Evolutionary conservation across 495 filamentous ascomycete species (phyloP).

Genomic region (Lophiotrema nucula): DNA sequence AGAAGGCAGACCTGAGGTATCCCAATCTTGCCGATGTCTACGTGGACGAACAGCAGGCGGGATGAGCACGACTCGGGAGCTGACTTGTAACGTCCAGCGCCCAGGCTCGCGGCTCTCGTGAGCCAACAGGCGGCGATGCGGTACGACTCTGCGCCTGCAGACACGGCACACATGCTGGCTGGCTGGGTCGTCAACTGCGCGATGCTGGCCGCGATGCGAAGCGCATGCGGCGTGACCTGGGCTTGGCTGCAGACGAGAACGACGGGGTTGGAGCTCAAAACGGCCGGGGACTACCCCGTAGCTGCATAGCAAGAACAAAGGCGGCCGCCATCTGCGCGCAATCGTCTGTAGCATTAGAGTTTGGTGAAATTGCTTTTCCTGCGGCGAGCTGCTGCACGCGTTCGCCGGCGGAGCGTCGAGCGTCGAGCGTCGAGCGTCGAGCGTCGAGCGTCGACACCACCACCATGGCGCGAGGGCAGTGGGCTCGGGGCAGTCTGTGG

Average conservation of each 20-base stretch:
- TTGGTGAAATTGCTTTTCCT: too few species aligned
- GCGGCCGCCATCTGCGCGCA: too few species aligned
- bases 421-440: too few species aligned
- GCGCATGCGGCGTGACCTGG: background rate
- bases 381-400: too few species aligned
- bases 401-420: too few species aligned
- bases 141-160: background rate
- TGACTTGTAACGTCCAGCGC: background rate
- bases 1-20: constrained; percentile 80
- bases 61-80: constrained; percentile 5
- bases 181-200: background rate
- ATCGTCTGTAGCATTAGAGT: too few species aligned
- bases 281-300: too few species aligned
- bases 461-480: too few species aligned
- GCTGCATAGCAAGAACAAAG: too few species aligned
- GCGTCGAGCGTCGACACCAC: too few species aligned
- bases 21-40: constrained; percentile 64
- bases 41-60: constrained; percentile 34
- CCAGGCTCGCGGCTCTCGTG: constrained; percentile 16
- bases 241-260: background rate
- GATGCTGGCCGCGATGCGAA: background rate
- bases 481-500: too few species aligned
- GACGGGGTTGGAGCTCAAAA: background rate
- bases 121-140: background rate
- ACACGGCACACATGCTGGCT: background rate